phyloP scores from a whole-genome alignment of 305 asterid genomes.

The Fraxinus paxiana region DNA sequence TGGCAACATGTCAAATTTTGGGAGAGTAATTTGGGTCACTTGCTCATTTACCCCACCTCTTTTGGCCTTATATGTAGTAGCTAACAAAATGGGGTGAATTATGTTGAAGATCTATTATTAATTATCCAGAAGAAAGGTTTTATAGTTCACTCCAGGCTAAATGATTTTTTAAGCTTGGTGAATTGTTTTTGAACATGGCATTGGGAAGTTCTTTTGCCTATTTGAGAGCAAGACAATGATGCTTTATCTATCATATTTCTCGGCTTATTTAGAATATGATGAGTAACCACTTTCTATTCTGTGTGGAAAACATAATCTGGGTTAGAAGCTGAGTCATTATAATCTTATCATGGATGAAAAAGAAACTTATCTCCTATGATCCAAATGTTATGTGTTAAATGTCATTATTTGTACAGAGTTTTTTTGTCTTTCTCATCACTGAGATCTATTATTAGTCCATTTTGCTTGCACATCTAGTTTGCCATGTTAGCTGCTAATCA shows the following conservation, averaged over 20 bases:
- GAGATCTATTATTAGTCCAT: not conserved
- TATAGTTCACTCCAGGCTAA: not conserved
- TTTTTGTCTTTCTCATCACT: not conserved
- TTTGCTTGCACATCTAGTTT: too few relatives aligned
- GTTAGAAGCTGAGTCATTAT: not conserved
- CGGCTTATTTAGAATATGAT: not conserved
- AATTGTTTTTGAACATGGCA: not conserved
- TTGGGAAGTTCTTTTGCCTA: not conserved
- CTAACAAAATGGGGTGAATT: not conserved
- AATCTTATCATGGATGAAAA: too few relatives aligned
- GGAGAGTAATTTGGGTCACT: constrained; percentile 41
- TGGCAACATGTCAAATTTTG: constrained; percentile 27
- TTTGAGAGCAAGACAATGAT: not conserved
- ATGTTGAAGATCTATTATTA: not conserved
- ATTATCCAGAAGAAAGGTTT: not conserved
- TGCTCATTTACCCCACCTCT: constrained; percentile 9
- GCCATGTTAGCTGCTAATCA: not conserved
- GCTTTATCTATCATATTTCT: not conserved
- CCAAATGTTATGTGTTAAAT: too few relatives aligned
- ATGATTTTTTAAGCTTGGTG: not conserved
- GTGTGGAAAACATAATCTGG: not conserved
- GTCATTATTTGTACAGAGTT: not conserved
- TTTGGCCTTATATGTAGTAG: not conserved
- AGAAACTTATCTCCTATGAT: too few relatives aligned
- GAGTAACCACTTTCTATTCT: not conserved